phyloP scores from a whole-genome alignment of 2,329 filamentous ascomycete species.

The Paraphoma sp. region DNA sequence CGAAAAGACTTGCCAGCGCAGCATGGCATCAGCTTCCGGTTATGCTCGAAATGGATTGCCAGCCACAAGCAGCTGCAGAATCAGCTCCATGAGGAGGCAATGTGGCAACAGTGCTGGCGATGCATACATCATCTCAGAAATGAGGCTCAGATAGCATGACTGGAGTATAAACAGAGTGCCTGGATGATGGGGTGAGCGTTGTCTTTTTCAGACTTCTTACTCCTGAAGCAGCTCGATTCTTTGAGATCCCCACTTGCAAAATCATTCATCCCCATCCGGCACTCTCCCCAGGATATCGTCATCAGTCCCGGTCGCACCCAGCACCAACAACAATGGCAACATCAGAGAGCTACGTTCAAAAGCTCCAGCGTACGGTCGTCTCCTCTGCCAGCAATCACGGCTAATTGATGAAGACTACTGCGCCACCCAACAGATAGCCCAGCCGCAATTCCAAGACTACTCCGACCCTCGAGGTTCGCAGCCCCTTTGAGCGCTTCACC shows the following conservation, averaged over 20 bases:
- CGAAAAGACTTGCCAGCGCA: slow-evolving; percentile 35
- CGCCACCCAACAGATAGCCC: slow-evolving; percentile 41
- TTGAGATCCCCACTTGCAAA: slow-evolving; percentile 29
- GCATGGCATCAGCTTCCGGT: slow-evolving; percentile 34
- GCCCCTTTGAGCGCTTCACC: not conserved
- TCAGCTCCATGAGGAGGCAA: slow-evolving; percentile 24
- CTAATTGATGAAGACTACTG: slow-evolving; percentile 38
- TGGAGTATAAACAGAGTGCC: slow-evolving; percentile 41
- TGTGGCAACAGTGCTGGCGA: slow-evolving; percentile 30
- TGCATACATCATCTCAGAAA: slow-evolving; percentile 26
- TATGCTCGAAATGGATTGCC: slow-evolving; percentile 24
- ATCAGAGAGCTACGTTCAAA: slow-evolving; percentile 39
- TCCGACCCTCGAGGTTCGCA: slow-evolving; percentile 45
- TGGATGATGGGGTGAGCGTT: slow-evolving; percentile 26
- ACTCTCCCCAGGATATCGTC: slow-evolving; percentile 16
- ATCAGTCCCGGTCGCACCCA: slow-evolving; percentile 15
- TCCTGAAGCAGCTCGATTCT: slow-evolving; percentile 28
- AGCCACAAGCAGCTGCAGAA: slow-evolving; percentile 30
- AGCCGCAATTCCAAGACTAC: slow-evolving; percentile 47
- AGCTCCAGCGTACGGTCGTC: slow-evolving; percentile 39
- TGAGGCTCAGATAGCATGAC: slow-evolving; percentile 31
- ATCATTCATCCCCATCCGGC: slow-evolving; percentile 26
- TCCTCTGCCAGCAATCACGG: slow-evolving; percentile 4
- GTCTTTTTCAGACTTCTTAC: slow-evolving; percentile 19
- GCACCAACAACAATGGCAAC: slow-evolving; percentile 34